Percentiles rank a stretch among this genome's conserved stretches.
These are phyloP conservation scores for Vitis amurensis DNA, from an alignment of 164 flowering plant genomes.

Conservation along the genomic window DNA sequence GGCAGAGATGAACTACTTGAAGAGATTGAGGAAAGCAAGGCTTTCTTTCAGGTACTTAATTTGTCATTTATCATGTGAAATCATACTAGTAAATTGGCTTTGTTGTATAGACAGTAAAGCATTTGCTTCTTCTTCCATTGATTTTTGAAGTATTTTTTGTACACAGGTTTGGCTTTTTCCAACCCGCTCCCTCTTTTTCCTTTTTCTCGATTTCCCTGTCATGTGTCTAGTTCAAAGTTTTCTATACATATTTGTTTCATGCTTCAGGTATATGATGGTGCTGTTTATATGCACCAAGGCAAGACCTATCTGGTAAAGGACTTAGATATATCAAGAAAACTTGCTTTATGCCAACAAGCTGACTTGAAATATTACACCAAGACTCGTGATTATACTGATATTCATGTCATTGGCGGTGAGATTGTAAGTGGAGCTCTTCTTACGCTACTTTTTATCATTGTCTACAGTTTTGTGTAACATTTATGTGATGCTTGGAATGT, in stretches of 20 bases:
- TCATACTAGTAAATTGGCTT: neutral
- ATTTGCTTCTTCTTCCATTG: neutral
- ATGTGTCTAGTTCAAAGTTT: neutral
- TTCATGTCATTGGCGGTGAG: conserved; percentile 71
- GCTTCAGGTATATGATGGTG: conserved; percentile 91
- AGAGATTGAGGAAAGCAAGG: conserved; percentile 96
- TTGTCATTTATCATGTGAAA: neutral
- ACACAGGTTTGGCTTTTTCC: neutral
- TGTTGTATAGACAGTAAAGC: neutral
- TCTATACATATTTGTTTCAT: neutral
- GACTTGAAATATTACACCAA: conserved; percentile 81
- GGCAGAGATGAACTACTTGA: conserved; percentile 64
- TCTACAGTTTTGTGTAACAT: neutral
- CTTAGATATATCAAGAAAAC: conserved; percentile 65
- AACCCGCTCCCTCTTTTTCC: neutral
- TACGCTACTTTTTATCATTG: neutral
- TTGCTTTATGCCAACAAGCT: conserved; percentile 73
- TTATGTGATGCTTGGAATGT: conserved; percentile 9
- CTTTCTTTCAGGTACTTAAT: conserved; percentile 84
- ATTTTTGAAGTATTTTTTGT: conserved; percentile 3
- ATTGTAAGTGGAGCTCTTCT: conserved; percentile 47
- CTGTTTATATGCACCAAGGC: conserved; percentile 88
- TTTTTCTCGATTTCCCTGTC: neutral
- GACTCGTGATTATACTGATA: conserved; percentile 89
- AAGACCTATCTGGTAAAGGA: conserved; percentile 74